Evolutionary conservation across 2,329 filamentous ascomycete genomes (phyloP), one percentile per base, ranked within the genome.

Genomic region (Penicillium olsonii): DNA sequence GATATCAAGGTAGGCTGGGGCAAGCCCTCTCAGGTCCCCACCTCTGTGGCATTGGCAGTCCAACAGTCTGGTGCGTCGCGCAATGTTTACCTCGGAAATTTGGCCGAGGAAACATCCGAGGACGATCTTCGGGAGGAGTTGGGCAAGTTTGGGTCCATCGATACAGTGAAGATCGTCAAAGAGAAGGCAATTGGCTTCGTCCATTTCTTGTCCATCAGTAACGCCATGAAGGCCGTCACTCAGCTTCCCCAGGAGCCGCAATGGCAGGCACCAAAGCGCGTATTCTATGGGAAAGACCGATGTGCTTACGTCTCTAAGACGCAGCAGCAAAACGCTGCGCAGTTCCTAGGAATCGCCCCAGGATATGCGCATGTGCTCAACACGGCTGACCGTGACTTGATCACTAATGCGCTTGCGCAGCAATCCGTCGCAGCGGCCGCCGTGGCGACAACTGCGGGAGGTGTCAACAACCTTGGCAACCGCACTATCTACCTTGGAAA

Each of bases 1-100:
- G 94, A 99, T 71, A 96, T 99, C 79, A 99, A 99, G 80, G 92
- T 99, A 64, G 94, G 94, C 55, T 99, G 94, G 94, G 94, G 94
- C 56, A 99, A 99, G 76, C 92, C 94, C 26, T 97, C 94, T 3
- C 92, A 96, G 73, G 94, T 99, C 1, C 94, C 94, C 3, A 97
- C 92, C 2, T 97, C 94, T 2, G 94, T 99, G 39, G 91, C 92
- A n/a, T 80, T 97, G 50, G 92, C 94, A 39, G 94, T 97, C 26
- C 94, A 99, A 76, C 94, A 99, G 74, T 96, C 92, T 11, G 92
- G 92, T 44, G 94, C 94, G 24, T 99, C 94, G 15, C 85, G 94
- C 57, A 99, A 99, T 68, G 94, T 99, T 27, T 99, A 99, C 68
- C 80, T 99, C 37, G 94, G 94, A 45, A 97, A 96, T 68, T 74